Evolutionary conservation across 805 yeast genomes (phyloP).

Genomic region (Saturnispora halmiae): DNA sequence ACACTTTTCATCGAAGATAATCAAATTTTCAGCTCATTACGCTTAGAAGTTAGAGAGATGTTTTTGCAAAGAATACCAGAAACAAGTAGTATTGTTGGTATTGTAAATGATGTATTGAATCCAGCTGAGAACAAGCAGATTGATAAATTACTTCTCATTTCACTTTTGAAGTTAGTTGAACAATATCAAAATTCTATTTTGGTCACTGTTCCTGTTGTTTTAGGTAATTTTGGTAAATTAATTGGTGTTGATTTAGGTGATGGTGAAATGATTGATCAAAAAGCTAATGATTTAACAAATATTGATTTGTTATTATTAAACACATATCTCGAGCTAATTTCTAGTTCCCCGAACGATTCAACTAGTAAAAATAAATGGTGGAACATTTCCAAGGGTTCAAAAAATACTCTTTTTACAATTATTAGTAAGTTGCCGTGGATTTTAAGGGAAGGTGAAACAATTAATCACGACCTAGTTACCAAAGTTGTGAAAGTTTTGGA

Average conservation of each 20-base stretch:
- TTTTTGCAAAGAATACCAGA: constrained; percentile 40
- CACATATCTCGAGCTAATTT: constrained; percentile 52
- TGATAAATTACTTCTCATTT: constrained; percentile 39
- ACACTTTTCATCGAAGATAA: constrained; percentile 17
- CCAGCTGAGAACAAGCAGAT: constrained; percentile 27
- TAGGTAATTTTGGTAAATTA: constrained; percentile 14
- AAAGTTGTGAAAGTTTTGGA: constrained; percentile 44
- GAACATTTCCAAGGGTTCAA: constrained; percentile 38
- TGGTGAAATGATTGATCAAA: constrained; percentile 12
- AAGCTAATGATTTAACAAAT: constrained; percentile 31
- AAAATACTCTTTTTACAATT: constrained; percentile 58
- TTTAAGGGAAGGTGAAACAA: constrained; percentile 11
- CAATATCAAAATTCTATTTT: constrained; percentile 19
- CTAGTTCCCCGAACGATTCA: constrained; percentile 23
- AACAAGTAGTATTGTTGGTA: constrained; percentile 33
- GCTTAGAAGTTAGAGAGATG: constrained; percentile 19
- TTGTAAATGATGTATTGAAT: constrained; percentile 31
- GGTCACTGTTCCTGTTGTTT: constrained; percentile 14
- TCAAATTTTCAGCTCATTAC: constrained; percentile 11
- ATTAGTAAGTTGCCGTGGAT: constrained; percentile 42
- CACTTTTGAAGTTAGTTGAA: constrained; percentile 35
- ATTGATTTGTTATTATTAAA: constrained; percentile 52
- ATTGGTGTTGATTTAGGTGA: constrained; percentile 23
- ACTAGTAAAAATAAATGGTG: constrained; percentile 59
- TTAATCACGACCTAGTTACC: constrained; percentile 14